A percentile compares a stretch with the other conserved stretches of the same genome.
Evolutionary conservation across 352 stramenopile genomes (phyloP).

Genomic region (Pythium sukuiense): DNA sequence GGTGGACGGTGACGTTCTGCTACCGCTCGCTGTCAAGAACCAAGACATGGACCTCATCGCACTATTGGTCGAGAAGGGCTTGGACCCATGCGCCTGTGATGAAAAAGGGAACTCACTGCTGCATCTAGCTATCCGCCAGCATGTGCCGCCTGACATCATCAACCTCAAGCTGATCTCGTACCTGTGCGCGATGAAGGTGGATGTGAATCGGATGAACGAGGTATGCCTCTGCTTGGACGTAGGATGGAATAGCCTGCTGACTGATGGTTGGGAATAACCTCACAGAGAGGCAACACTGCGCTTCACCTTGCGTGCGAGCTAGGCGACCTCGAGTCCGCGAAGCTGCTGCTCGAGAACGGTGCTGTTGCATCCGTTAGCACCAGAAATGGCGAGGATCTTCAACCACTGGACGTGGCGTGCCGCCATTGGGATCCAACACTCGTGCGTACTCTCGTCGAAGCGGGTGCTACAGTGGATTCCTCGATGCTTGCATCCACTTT

Average conservation of each 20-base stretch:
- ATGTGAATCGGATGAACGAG: not conserved
- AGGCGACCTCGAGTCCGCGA: constrained; percentile 6
- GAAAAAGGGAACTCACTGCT: constrained; percentile 5
- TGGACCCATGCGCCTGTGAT: not conserved
- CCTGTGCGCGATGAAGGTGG: constrained; percentile 1
- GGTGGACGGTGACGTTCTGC: not conserved
- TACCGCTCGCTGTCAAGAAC: not conserved
- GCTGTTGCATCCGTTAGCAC: not conserved
- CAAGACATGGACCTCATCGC: constrained; percentile 9
- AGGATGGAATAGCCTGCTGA: not conserved
- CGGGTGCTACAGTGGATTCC: not conserved
- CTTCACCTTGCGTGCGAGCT: constrained; percentile 7
- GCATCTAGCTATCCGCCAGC: constrained; percentile 3
- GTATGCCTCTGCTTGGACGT: not conserved
- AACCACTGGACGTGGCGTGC: not conserved
- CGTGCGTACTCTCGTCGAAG: not conserved
- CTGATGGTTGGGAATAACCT: not conserved
- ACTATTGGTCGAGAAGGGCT: constrained; percentile 1
- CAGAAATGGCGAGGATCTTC: not conserved
- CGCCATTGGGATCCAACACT: not conserved
- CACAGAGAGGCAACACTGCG: constrained; percentile 10
- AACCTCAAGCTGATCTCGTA: constrained; percentile 12
- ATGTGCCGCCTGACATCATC: not conserved
- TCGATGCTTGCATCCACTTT: constrained; percentile 1
- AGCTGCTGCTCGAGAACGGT: constrained; percentile 2